Evolutionary conservation across 305 asterid species (phyloP).

Genomic region (Plantago lanceolata): DNA sequence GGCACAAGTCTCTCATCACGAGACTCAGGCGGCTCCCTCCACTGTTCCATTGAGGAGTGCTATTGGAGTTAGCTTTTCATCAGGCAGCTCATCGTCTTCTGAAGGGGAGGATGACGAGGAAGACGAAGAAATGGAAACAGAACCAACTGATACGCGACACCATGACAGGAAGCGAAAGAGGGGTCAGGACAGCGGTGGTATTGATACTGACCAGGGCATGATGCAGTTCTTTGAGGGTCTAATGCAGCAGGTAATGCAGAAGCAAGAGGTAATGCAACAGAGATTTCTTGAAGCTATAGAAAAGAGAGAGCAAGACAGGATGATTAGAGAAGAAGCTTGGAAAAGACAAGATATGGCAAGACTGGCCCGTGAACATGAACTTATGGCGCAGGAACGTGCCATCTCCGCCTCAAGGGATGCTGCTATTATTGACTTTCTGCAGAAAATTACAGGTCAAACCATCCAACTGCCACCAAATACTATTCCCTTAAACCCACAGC

Average conservation of each 20-base stretch:
- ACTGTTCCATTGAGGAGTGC: constrained; percentile 6
- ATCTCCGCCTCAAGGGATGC: constrained; percentile 63
- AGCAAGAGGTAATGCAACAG: constrained; percentile 45
- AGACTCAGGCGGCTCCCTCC: constrained; percentile 1
- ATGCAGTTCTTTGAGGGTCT: constrained; percentile 46
- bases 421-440: constrained; percentile 50
- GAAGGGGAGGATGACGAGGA: constrained; percentile 22
- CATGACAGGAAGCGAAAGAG: constrained; percentile 31
- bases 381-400: constrained; percentile 59
- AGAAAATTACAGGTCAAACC: constrained; percentile 49
- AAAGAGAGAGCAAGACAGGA: constrained; percentile 42
- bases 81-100: constrained; percentile 24
- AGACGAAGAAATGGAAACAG: constrained; percentile 25
- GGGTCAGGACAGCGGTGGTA: constrained; percentile 5
- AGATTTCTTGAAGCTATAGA: constrained; percentile 42
- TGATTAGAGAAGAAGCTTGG: constrained; percentile 49
- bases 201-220: constrained; percentile 28
- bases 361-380: constrained; percentile 52
- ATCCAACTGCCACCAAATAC: constrained; percentile 30
- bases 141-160: constrained; percentile 9
- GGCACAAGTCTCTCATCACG: constrained; percentile 12
- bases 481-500: constrained; percentile 22
- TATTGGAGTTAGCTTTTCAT: constrained; percentile 22
- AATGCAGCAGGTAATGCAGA: constrained; percentile 44
- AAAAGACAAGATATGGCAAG: constrained; percentile 53